A percentile compares a stretch with the other conserved stretches of the same genome.
These are phyloP conservation scores for Lichtheimia ornata DNA, from an alignment of 371 early-diverging fungal species.

Conservation along the genomic window DNA sequence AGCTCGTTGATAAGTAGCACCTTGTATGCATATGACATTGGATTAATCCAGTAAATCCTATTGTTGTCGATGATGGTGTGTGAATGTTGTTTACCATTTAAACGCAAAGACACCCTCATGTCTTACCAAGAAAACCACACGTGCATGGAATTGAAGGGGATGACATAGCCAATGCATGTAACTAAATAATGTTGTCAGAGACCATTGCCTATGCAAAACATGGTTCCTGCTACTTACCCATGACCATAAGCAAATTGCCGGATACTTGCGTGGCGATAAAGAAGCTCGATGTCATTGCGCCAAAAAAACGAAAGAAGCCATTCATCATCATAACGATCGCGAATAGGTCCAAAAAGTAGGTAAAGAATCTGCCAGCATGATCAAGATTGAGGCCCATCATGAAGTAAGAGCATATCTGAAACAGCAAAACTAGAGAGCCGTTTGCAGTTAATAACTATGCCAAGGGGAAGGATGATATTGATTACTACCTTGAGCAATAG, in stretches of 20 bases:
- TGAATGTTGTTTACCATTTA: no score
- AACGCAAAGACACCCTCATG: no score
- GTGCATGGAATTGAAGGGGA: slow-evolving; percentile 28
- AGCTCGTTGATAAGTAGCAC: slow-evolving; percentile 67
- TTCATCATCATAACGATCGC: slow-evolving; percentile 47
- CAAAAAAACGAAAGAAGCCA: slow-evolving; percentile 55
- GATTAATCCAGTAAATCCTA: slow-evolving; percentile 54
- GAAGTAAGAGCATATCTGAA: slow-evolving; percentile 43
- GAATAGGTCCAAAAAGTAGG: slow-evolving; percentile 43
- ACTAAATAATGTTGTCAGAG: slow-evolving; percentile 20
- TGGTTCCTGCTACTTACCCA: neutral
- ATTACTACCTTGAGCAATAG: slow-evolving; percentile 39
- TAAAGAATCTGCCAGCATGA: slow-evolving; percentile 49
- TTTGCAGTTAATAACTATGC: slow-evolving; percentile 1
- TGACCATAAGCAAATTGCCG: slow-evolving; percentile 49
- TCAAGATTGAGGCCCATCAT: slow-evolving; percentile 49
- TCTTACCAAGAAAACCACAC: slow-evolving; percentile 57
- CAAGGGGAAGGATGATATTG: slow-evolving; percentile 7
- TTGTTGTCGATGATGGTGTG: no score
- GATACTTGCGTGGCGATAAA: slow-evolving; percentile 52
- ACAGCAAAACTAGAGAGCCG: slow-evolving; percentile 19
- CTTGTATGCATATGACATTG: slow-evolving; percentile 64
- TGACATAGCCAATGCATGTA: slow-evolving; percentile 57
- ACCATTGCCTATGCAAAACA: neutral
- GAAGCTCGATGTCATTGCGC: slow-evolving; percentile 48